Evolutionary conservation across 2,329 filamentous ascomycete genomes (phyloP).

Genomic region (Fusarium sublunatum): DNA sequence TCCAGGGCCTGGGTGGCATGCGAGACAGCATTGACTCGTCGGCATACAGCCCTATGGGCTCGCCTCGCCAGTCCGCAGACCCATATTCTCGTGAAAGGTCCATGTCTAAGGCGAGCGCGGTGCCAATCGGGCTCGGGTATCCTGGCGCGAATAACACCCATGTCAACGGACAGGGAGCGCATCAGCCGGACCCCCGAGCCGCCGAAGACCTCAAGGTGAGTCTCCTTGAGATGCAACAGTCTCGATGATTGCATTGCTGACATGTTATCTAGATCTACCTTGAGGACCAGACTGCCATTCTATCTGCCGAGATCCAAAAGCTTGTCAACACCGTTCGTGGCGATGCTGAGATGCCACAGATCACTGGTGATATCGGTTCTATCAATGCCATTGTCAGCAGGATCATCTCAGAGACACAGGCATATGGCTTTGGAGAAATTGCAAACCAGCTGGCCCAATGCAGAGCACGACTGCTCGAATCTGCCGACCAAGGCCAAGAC

Average conservation of each 20-base stretch:
- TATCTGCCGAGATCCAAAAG: constrained; percentile 85
- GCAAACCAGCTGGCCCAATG: constrained; percentile 70
- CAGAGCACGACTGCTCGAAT: constrained; percentile 72
- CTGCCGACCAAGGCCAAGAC: constrained; percentile 69
- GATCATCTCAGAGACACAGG: constrained; percentile 74
- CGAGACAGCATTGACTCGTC: constrained; percentile 76
- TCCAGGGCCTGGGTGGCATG: constrained; percentile 66
- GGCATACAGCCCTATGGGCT: constrained; percentile 78
- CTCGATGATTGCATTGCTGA: constrained; percentile 11
- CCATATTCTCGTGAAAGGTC: constrained; percentile 53
- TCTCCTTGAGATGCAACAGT: neutral
- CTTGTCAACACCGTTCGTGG: constrained; percentile 78
- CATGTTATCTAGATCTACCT: constrained; percentile 72
- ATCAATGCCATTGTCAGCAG: constrained; percentile 78
- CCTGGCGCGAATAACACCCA: constrained; percentile 50
- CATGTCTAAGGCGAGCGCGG: constrained; percentile 45
- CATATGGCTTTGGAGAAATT: constrained; percentile 62
- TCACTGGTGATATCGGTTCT: constrained; percentile 75
- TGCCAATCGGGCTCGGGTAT: constrained; percentile 55
- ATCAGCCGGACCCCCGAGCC: constrained; percentile 53
- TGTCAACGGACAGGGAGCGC: constrained; percentile 55
- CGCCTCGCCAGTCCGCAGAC: constrained; percentile 69
- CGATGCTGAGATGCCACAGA: constrained; percentile 70
- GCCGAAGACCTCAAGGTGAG: constrained; percentile 63
- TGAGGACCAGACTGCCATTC: constrained; percentile 81